phyloP scores from a whole-genome alignment of 148 eudicot species.

The Silene latifolia region DNA sequence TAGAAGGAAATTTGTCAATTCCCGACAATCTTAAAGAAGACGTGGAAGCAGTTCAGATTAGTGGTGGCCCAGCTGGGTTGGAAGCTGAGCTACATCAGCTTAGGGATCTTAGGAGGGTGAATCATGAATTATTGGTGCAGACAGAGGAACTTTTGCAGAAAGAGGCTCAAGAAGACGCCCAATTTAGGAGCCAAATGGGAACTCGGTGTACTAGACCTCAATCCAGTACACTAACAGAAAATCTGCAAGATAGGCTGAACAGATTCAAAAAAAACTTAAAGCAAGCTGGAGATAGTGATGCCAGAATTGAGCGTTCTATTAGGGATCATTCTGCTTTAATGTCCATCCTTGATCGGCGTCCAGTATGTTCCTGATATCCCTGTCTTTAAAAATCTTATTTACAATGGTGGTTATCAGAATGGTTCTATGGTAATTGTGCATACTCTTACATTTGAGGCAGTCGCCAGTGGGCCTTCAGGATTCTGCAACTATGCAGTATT shows the following conservation, averaged over 20 bases:
- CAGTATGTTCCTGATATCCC: constrained; percentile 43
- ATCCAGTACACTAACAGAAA: constrained; percentile 88
- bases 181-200: constrained; percentile 89
- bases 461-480: background rate
- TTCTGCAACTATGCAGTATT: background rate
- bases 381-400: background rate
- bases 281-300: constrained; percentile 98
- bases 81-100: constrained; percentile 89
- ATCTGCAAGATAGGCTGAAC: constrained; percentile 79
- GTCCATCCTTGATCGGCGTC: constrained; percentile 88
- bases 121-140: constrained; percentile 82
- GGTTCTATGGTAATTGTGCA: background rate
- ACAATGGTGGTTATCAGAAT: background rate
- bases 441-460: background rate
- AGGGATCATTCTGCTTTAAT: constrained; percentile 77
- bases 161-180: constrained; percentile 88
- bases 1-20: constrained; percentile 71
- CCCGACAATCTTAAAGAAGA: constrained; percentile 87
- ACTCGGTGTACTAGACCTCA: constrained; percentile 98
- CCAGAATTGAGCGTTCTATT: constrained; percentile 87
- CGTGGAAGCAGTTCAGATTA: constrained; percentile 93
- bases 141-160: constrained; percentile 93
- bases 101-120: constrained; percentile 87
- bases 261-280: constrained; percentile 85
- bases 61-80: constrained; percentile 91